These are phyloP conservation scores for Bruguiera hainesii DNA, from an alignment of 441 rosid genomes.

Conservation along the genomic window DNA sequence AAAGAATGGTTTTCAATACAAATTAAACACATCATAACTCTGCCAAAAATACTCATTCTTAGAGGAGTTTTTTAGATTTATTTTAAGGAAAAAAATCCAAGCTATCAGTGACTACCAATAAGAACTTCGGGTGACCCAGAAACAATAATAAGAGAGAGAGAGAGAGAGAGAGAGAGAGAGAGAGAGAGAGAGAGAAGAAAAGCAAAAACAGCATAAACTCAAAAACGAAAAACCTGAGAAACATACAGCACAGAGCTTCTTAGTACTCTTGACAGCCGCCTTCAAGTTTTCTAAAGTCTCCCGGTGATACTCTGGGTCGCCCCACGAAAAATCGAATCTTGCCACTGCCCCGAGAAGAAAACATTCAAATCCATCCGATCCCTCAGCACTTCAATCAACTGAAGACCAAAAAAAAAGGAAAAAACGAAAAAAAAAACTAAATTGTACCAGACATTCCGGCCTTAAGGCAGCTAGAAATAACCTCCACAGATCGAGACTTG, in stretches of 20 bases:
- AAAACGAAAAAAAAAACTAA: background rate
- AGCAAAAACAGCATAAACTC: background rate
- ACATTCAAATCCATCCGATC: slow-evolving; percentile 9
- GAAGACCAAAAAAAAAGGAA: background rate
- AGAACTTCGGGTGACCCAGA: too few relatives aligned
- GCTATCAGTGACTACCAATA: too few relatives aligned
- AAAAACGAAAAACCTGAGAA: slow-evolving; percentile 3
- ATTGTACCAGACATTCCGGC: slow-evolving; percentile 39
- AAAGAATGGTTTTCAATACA: too few relatives aligned
- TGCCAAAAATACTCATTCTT: too few relatives aligned
- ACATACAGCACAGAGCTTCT: slow-evolving; percentile 93
- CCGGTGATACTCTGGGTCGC: slow-evolving; percentile 72
- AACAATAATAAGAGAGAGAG: too few relatives aligned
- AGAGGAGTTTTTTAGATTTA: too few relatives aligned
- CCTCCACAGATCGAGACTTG: slow-evolving; percentile 79
- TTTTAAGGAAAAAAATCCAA: too few relatives aligned
- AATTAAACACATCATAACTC: too few relatives aligned
- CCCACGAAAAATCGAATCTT: slow-evolving; percentile 92
- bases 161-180: too few relatives aligned
- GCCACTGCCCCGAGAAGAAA: slow-evolving; percentile 47
- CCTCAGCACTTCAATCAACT: slow-evolving; percentile 1
- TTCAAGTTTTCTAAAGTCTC: slow-evolving; percentile 85
- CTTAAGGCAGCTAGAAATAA: slow-evolving; percentile 79
- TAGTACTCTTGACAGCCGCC: slow-evolving; percentile 74
- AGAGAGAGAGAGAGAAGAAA: background rate